Conservation (phyloP, 2,329 filamentous ascomycete species). For the Leptoxyphium fumago region DNA sequence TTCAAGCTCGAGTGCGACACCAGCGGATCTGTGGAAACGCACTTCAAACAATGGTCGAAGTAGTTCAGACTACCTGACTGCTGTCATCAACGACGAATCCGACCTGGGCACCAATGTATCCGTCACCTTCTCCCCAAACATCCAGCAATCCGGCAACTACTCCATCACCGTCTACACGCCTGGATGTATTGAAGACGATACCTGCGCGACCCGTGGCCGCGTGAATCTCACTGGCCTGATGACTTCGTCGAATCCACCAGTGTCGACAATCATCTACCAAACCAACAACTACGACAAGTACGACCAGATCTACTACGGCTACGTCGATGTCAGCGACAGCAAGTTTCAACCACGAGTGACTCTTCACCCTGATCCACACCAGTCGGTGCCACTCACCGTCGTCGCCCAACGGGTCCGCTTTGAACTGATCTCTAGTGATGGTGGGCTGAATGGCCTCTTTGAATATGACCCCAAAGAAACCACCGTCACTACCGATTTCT, state of each 20-base stretch:
- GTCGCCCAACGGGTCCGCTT: conserved; percentile 87
- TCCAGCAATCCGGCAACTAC: conserved; percentile 83
- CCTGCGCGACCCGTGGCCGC: conserved; percentile 60
- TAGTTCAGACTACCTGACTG: conserved; percentile 62
- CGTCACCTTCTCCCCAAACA: conserved; percentile 69
- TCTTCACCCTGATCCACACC: conserved; percentile 52
- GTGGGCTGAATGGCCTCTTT: conserved; percentile 76
- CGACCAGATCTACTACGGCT: conserved; percentile 77
- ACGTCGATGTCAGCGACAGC: conserved; percentile 58
- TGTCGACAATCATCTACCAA: conserved; percentile 58
- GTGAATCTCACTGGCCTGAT: conserved; percentile 69
- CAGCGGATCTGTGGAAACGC: conserved; percentile 55
- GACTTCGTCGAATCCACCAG: conserved; percentile 31
- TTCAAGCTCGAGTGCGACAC: conserved; percentile 51
- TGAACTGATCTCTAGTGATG: conserved; percentile 55
- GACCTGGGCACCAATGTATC: conserved; percentile 40
- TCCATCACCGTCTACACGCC: conserved; percentile 84
- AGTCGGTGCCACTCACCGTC: conserved; percentile 52
- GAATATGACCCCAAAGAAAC: conserved; percentile 62
- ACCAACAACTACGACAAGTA: conserved; percentile 97
- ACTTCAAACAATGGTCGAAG: conserved; percentile 51
- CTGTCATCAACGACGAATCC: conserved; percentile 37
- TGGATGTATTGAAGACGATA: conserved; percentile 67
- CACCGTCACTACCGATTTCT: conserved; percentile 48
- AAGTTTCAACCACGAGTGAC: conserved; percentile 72